Conservation (phyloP, 371 early-diverging fungal genomes). For the Lichtheimia ornata region DNA sequence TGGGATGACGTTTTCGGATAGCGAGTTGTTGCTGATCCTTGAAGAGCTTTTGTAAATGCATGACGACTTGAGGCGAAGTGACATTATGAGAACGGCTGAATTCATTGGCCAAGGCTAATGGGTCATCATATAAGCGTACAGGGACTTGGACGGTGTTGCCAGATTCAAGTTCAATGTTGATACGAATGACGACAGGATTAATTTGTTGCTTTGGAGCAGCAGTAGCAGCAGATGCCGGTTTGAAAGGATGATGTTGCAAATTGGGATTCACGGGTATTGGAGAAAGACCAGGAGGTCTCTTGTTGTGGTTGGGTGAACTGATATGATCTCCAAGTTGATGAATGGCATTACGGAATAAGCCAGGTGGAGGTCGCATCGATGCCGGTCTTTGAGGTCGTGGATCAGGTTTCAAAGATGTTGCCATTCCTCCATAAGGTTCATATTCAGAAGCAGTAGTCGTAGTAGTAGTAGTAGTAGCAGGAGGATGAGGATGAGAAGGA, state of each 20-base stretch:
- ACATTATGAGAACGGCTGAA: slow-evolving; percentile 14
- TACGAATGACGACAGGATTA: slow-evolving; percentile 21
- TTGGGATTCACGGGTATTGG: slow-evolving; percentile 13
- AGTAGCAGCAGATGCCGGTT: not conserved
- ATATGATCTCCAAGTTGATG: not conserved
- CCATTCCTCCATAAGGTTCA: not conserved
- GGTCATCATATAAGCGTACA: slow-evolving; percentile 19
- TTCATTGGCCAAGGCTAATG: slow-evolving; percentile 10
- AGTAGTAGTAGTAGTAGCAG: not conserved
- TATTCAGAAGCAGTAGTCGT: not conserved
- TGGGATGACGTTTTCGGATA: slow-evolving; percentile 12
- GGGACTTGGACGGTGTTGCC: slow-evolving; percentile 12
- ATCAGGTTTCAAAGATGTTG: not conserved
- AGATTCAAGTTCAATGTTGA: slow-evolving; percentile 21
- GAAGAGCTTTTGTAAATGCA: slow-evolving; percentile 12
- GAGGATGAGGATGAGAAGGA: too few species aligned
- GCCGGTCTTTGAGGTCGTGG: not conserved
- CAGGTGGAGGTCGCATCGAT: slow-evolving; percentile 12
- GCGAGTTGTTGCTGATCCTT: slow-evolving; percentile 13
- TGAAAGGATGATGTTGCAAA: too few species aligned
- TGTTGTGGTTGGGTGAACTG: not conserved
- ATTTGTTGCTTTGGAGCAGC: slow-evolving; percentile 6
- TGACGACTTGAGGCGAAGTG: slow-evolving; percentile 2
- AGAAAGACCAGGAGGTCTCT: slow-evolving; percentile 14
- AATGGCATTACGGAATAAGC: slow-evolving; percentile 14